phyloP scores from a whole-genome alignment of 129 eudicot species.

The Flaveria brownii region DNA sequence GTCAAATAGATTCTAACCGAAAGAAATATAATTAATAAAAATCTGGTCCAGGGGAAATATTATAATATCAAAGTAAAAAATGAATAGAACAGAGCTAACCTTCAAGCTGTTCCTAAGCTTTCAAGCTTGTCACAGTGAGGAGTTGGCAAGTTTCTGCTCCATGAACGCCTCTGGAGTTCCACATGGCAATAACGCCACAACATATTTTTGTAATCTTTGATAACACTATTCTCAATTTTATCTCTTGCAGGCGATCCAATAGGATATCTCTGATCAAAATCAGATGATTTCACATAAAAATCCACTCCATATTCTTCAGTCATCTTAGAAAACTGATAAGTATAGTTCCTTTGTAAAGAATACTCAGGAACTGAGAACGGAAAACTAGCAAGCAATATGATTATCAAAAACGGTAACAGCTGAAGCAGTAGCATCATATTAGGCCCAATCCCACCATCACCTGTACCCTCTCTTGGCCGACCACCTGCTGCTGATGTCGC shows the following conservation, averaged over 20 bases:
- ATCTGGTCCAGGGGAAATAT: neutral
- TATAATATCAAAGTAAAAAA: neutral
- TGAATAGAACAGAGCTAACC: slow-evolving; percentile 49
- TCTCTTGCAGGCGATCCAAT: slow-evolving; percentile 59
- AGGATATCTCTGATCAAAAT: slow-evolving; percentile 75
- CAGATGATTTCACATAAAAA: slow-evolving; percentile 72
- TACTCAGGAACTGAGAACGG: slow-evolving; percentile 90
- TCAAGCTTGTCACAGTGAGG: slow-evolving; percentile 94
- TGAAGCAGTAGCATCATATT: slow-evolving; percentile 72
- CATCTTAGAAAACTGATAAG: slow-evolving; percentile 60
- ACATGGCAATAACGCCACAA: slow-evolving; percentile 83
- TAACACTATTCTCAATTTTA: slow-evolving; percentile 65
- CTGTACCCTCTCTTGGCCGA: slow-evolving; percentile 66
- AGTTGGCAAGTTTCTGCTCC: slow-evolving; percentile 91
- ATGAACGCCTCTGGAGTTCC: slow-evolving; percentile 90
- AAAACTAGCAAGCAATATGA: slow-evolving; percentile 81
- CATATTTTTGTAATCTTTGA: slow-evolving; percentile 79
- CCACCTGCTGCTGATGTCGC: slow-evolving; percentile 21
- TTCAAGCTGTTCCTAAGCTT: slow-evolving; percentile 58
- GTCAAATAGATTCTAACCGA: neutral
- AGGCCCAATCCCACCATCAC: slow-evolving; percentile 53
- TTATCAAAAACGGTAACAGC: slow-evolving; percentile 73
- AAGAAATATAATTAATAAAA: neutral
- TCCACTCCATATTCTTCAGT: slow-evolving; percentile 80
- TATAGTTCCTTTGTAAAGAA: slow-evolving; percentile 80